Base-by-base conservation (phyloP, 768 basidiomycete species). In the Panaeolus papilionaceus region DNA sequence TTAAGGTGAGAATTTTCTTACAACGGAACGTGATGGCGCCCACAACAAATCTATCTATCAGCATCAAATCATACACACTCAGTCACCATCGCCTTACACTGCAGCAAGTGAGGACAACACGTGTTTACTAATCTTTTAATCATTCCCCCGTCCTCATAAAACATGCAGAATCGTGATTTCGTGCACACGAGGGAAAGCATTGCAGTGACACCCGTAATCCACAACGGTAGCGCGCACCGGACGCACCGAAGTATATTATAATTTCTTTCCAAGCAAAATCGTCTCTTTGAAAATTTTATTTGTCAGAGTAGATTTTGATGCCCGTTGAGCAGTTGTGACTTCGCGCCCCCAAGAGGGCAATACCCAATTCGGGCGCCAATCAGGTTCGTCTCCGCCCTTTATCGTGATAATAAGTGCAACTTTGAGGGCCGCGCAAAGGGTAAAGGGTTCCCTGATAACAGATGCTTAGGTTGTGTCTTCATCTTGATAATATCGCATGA, bases 301-400 rank as follows among this genome's bases (percentile, higher is more conserved):
- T 33, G 33, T 5, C 33, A 42, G 40, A 11, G 16, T 16, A 42
- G 10, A 42, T 10, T 42, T 2, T 42, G 10, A 16, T 42, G 40
- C 18, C 20, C 11, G 9, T n/a, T n/a, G 44, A 20, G 44, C 18
- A 3, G 16, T 8, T 7, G 20, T 28, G 14, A 9, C 49, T 28
- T 33, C 20, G 33, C 26, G 33, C 4, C 28, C 16, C 54, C 14
- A 37, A 58, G 28, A 58, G 28, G 26, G 26, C 10, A 58, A 58
- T 58, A 16, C 14, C 54, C 12, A 33, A 58, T 26, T 58, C 33
- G 54, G 54, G 54, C 54, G 54, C 54, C 14, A 58, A 58, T 58
- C 54, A 58, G 54, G 54, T 58, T 58, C 28, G 8, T 8, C 54
- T 7, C 54, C 54, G 26, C 54, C 54, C 33, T 58, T 58, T 58